Conservation (phyloP, 495 filamentous ascomycete species). For the Annulohypoxylon moriforme region DNA sequence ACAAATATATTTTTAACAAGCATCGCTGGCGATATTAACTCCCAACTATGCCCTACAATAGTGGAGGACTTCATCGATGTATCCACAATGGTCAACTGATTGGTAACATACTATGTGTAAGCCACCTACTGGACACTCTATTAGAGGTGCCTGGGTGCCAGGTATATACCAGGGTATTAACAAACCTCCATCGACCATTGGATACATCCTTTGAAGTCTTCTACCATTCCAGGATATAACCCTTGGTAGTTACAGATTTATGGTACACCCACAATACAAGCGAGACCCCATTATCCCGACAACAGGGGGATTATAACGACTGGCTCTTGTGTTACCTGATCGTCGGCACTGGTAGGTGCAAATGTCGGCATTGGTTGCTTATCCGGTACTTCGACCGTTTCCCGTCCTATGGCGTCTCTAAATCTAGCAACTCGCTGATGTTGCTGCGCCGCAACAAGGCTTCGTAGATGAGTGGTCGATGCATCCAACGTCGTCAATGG, state of each 20-base stretch:
- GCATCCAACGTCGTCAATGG: neutral
- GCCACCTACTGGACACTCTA: neutral
- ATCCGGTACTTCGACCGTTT: neutral
- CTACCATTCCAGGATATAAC: neutral
- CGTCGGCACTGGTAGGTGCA: neutral
- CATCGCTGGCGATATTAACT: neutral
- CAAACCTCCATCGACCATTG: neutral
- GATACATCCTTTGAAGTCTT: neutral
- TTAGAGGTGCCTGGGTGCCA: neutral
- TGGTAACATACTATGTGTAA: neutral
- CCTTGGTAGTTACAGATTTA: neutral
- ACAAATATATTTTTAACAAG: neutral
- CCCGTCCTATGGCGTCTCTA: neutral
- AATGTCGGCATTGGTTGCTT: slow-evolving; percentile 1
- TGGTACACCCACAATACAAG: neutral
- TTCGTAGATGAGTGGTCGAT: neutral
- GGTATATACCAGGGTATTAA: neutral
- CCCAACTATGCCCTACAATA: neutral
- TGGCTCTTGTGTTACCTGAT: neutral
- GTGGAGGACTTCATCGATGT: neutral
- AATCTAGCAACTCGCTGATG: neutral
- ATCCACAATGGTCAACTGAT: neutral
- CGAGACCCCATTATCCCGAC: neutral
- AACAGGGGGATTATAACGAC: neutral
- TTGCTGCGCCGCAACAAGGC: neutral